A percentile compares a stretch with the other conserved stretches of the same genome.
Conservation (phyloP, 495 filamentous ascomycete species). For the Trichoderma gamsii region DNA sequence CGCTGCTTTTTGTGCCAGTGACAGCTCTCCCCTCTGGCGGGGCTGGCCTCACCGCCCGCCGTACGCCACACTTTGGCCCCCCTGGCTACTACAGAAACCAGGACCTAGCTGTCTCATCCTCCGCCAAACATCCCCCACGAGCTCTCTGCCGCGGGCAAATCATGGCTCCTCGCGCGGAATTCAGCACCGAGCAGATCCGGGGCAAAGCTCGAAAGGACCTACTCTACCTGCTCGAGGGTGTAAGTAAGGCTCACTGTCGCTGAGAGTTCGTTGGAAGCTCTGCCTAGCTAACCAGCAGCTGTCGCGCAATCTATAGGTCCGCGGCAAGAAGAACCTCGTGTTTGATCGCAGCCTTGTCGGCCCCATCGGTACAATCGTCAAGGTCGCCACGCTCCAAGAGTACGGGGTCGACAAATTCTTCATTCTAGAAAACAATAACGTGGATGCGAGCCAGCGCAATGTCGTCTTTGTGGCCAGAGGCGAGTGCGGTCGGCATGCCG, state of each 20-base stretch:
- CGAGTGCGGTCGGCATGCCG: conserved; percentile 75
- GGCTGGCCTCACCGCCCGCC: conserved; percentile 14
- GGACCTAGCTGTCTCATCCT: conserved; percentile 9
- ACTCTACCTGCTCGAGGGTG: conserved; percentile 79
- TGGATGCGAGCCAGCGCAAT: conserved; percentile 87
- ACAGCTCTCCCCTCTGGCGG: too few relatives aligned
- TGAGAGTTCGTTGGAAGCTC: background rate
- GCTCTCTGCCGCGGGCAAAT: conserved; percentile 27
- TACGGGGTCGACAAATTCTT: conserved; percentile 97
- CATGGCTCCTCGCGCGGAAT: conserved; percentile 63
- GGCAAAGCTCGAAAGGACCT: conserved; percentile 82
- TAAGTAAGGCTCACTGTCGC: conserved; percentile 53
- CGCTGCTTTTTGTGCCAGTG: too few relatives aligned
- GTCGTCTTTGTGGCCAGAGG: conserved; percentile 87
- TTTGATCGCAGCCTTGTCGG: conserved; percentile 87
- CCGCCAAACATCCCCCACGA: background rate
- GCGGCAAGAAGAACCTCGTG: conserved; percentile 97
- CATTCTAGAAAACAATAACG: conserved; percentile 89
- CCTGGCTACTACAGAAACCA: conserved; percentile 2
- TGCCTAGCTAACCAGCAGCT: conserved; percentile 1
- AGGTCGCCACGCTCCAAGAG: conserved; percentile 75
- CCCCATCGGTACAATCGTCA: conserved; percentile 83
- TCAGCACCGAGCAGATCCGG: conserved; percentile 74
- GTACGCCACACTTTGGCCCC: conserved; percentile 13
- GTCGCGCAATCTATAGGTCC: conserved; percentile 54